Evolutionary conservation across 139 green algal species (phyloP), one percentile per base, ranked within the genome.

Genomic region (Tetraselmis chui): DNA sequence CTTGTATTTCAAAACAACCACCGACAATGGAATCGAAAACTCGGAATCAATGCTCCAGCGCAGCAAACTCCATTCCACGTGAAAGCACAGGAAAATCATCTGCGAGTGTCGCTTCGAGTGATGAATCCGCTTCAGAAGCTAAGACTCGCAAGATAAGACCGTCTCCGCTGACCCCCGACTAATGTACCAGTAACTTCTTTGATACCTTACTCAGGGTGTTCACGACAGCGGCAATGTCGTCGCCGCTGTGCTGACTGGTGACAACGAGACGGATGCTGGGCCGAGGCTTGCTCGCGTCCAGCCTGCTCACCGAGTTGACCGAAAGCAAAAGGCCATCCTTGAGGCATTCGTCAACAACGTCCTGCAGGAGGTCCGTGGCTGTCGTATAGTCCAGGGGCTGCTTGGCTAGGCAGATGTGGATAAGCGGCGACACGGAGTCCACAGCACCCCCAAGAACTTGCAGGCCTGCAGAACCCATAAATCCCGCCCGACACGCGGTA

Each of bases 361-460:
- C 29, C 29, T 89, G 79, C 80, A 91, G 59, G 27, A 76, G 29
- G 28, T 32, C 27, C 2, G 2, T 23, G 31, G 82, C 86, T 0
- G 79, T 74, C 1, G 1, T 1, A 31, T 30, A 27, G 31, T 67
- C 76, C 18, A 31, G 2, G 23, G 75, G 59, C 23, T 81, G 76
- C 11, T 85, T 78, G 29, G 77, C 81, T n/a, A 95, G 84, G 23
- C 83, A 77, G 45, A 95, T 67, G 84, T 95, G 91, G 18, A 95
- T 78, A 23, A 94, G 23, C 1, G 92, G 91, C 1, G 91, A 92
- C 5, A 81, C 75, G 25, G 78, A 78, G 27, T 81, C 84, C 0
- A 22, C 75, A 23, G 77, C 59, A 0, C 28, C 78, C 0, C 86
- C 86, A 77, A 88, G 67, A n/a, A 94, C 84, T 75, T 80, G 31